Evolutionary conservation across 2,329 filamentous ascomycete species (phyloP).

Genomic region (Cercospora sp.): DNA sequence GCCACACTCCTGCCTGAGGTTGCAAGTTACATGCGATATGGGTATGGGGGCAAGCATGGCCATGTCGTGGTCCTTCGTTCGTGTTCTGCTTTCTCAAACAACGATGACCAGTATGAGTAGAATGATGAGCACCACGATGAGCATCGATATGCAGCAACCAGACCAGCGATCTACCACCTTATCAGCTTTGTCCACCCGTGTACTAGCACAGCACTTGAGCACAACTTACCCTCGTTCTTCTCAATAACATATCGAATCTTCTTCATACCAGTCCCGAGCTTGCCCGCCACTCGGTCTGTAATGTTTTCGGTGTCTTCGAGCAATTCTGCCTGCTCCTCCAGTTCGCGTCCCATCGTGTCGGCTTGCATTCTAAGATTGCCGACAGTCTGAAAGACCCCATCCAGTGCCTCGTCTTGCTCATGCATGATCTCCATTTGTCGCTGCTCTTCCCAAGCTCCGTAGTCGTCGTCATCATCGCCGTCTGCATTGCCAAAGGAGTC

Average conservation of each 20-base stretch:
- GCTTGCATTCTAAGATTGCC: conserved; percentile 88
- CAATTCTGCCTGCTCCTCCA: conserved; percentile 92
- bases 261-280: conserved; percentile 81
- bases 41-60: neutral
- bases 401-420: conserved; percentile 89
- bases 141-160: conserved; percentile 84
- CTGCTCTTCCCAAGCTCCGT: conserved; percentile 76
- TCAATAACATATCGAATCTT: conserved; percentile 82
- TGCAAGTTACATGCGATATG: neutral
- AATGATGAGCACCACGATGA: conserved; percentile 86
- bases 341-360: conserved; percentile 90
- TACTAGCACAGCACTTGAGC: neutral
- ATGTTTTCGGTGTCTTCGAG: conserved; percentile 80
- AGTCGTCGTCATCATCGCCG: conserved; percentile 55
- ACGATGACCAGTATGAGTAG: conserved; percentile 75
- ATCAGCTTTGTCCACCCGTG: conserved; percentile 20
- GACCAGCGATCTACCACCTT: conserved; percentile 61
- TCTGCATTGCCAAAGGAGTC: conserved; percentile 52
- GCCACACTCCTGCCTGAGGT: conserved; percentile 22
- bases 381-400: conserved; percentile 89
- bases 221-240: conserved; percentile 78
- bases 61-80: neutral
- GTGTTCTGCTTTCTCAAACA: conserved; percentile 48
- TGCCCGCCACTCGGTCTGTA: conserved; percentile 82
- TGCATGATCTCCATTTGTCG: conserved; percentile 89